Percentiles rank a stretch among this genome's conserved stretches.
Conservation (phyloP, 129 eudicot species). For the Logfia minima region DNA sequence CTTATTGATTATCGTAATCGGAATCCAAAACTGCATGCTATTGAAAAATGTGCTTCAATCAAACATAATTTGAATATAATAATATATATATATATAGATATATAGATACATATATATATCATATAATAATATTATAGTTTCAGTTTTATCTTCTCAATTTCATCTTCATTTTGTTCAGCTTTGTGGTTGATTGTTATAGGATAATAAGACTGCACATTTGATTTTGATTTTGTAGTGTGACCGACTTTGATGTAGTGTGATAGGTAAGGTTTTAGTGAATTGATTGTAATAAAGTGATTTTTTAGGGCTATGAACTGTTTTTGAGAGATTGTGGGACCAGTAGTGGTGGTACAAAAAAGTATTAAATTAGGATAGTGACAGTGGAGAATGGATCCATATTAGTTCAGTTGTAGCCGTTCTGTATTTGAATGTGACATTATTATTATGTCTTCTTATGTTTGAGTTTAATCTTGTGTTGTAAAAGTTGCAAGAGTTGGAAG, state of each 20-base stretch:
- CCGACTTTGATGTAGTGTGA: no score
- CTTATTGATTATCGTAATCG: background rate
- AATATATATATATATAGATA: background rate
- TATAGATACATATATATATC: background rate
- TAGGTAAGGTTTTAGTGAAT: background rate
- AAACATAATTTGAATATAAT: background rate
- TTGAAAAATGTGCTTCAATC: background rate
- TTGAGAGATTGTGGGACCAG: background rate
- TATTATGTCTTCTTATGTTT: background rate
- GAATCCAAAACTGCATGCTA: background rate
- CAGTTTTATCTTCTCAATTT: slow-evolving; percentile 8
- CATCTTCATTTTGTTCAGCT: background rate
- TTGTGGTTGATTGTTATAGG: background rate
- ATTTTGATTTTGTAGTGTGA: background rate
- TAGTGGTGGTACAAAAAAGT: background rate
- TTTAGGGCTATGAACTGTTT: background rate
- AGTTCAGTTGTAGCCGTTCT: slow-evolving; percentile 4
- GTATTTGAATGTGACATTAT: background rate
- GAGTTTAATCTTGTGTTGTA: background rate
- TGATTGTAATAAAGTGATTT: background rate
- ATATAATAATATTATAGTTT: background rate
- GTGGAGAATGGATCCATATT: background rate
- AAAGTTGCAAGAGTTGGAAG: background rate
- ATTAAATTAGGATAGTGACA: slow-evolving; percentile 2
- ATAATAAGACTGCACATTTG: background rate